Evolutionary conservation across 2,329 filamentous ascomycete species (phyloP), one percentile per base, ranked within the genome.

Genomic region (Penicillium sp.): DNA sequence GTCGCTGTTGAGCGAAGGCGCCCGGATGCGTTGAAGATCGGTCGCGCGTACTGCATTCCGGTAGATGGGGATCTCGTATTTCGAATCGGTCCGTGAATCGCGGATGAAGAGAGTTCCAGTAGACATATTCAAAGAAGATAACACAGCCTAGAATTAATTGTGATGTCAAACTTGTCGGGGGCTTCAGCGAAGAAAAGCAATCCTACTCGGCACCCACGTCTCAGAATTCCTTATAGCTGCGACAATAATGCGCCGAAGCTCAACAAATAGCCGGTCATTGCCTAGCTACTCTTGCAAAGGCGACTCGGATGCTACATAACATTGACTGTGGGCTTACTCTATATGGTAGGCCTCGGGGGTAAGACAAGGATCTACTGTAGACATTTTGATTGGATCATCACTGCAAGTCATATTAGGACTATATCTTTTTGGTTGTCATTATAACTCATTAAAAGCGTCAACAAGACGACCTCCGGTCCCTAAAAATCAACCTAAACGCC

Each of bases 1-100:
- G 40, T 69, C 51, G 2, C 56, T 27, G 1, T 44, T 60, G 14
- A 43, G 23, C 1, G 45, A 39, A 18, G 58, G 53, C 2, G 57
- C 60, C 51, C 53, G 62, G 26, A 73, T 73, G 16, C 56, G 51
- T 27, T 64, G 67, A 23, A 74, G 53, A 30, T 69, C 67, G 5
- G 57, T 38, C 1, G 70, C 69, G 1, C 57, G 58, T 19, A 72
- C 46, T 10, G 67, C 56, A 51, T 72, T 71, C 35, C 54, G 60
- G 4, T 36, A 46, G 30, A 71, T 70, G 2, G 67, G 65, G 18
- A 72, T 63, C 7, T 64, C 55, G 46, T 71, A 70, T 18, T 64
- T 55, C 13, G 19, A 30, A 16, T 60, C 51, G 1, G 68, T 72
- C 18, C 68, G 66, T 14, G 64, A 68, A 51, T 72, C 70, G 30